Conservation (phyloP, 2,329 filamentous ascomycete genomes). For the Pseudogymnoascus pannorum region DNA sequence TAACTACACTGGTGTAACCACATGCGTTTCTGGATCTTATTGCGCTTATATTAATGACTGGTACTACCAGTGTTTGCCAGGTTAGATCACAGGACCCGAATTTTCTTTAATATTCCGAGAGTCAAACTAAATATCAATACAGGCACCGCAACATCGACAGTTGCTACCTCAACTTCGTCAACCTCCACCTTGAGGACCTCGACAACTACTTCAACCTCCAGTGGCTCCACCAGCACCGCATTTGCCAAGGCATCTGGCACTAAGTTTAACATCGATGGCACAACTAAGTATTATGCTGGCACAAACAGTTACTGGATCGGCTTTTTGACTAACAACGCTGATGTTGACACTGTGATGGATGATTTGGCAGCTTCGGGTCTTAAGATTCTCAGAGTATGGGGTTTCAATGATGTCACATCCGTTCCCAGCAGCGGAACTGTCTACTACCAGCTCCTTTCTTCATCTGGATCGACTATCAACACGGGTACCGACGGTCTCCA, state of each 20-base stretch:
- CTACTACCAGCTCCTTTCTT: constrained; percentile 38
- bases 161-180: too few species aligned
- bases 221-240: constrained; percentile 14
- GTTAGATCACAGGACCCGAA: constrained; percentile 5
- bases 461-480: constrained; percentile 50
- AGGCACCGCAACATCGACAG: constrained; percentile 1
- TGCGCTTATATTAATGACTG: constrained; percentile 16
- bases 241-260: constrained; percentile 24
- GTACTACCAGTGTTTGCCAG: constrained; percentile 18
- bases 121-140: not conserved
- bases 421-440: constrained; percentile 35
- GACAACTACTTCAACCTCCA: constrained; percentile 3
- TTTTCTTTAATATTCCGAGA: not conserved
- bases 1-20: constrained; percentile 13
- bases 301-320: constrained; percentile 44
- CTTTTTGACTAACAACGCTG: constrained; percentile 44
- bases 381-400: constrained; percentile 55
- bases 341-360: constrained; percentile 45
- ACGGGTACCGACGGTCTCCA: constrained; percentile 55
- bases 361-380: constrained; percentile 44
- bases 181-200: constrained; percentile 10
- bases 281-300: constrained; percentile 43
- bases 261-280: constrained; percentile 37
- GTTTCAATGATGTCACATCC: constrained; percentile 50
- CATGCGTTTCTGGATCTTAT: constrained; percentile 15